A percentile compares a stretch with the other conserved stretches of the same genome.
phyloP scores from a whole-genome alignment of 2,329 filamentous ascomycete genomes.

The Onygenales sp. region DNA sequence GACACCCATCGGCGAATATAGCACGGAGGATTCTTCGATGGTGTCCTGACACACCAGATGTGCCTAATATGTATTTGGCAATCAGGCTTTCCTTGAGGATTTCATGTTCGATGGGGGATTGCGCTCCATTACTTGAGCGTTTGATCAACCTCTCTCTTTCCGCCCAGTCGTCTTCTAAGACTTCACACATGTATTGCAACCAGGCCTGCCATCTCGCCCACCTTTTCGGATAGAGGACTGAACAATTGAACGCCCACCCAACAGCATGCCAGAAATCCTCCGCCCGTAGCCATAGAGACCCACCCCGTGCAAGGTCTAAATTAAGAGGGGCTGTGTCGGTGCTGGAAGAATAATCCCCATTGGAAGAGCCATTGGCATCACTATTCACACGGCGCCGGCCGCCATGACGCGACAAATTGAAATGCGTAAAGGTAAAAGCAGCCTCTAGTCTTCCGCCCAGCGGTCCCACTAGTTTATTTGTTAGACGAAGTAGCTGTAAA shows the following conservation, averaged over 20 bases:
- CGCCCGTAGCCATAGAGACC: constrained; percentile 64
- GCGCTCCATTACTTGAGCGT: background rate
- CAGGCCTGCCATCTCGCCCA: constrained; percentile 78
- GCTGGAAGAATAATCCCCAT: constrained; percentile 34
- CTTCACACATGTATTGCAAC: constrained; percentile 58
- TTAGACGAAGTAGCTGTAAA: constrained; percentile 58
- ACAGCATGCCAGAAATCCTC: constrained; percentile 83
- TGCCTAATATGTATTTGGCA: constrained; percentile 30
- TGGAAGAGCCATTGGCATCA: constrained; percentile 20
- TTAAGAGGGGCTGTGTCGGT: constrained; percentile 46
- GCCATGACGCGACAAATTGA: constrained; percentile 24
- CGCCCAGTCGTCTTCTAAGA: constrained; percentile 37
- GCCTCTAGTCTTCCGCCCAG: constrained; percentile 58
- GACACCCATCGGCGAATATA: constrained; percentile 38
- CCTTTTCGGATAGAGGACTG: constrained; percentile 57
- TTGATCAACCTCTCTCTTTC: constrained; percentile 18
- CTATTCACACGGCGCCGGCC: constrained; percentile 18
- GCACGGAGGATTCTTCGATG: constrained; percentile 36
- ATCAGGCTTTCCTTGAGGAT: constrained; percentile 31
- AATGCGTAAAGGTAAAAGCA: constrained; percentile 59
- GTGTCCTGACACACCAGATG: constrained; percentile 21
- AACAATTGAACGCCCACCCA: constrained; percentile 92
- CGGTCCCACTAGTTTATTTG: constrained; percentile 58
- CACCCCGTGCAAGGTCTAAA: constrained; percentile 51
- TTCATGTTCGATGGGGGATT: background rate